Evolutionary conservation across 768 basidiomycete genomes (phyloP).

Genomic region (Amanita pseudoporphyria): DNA sequence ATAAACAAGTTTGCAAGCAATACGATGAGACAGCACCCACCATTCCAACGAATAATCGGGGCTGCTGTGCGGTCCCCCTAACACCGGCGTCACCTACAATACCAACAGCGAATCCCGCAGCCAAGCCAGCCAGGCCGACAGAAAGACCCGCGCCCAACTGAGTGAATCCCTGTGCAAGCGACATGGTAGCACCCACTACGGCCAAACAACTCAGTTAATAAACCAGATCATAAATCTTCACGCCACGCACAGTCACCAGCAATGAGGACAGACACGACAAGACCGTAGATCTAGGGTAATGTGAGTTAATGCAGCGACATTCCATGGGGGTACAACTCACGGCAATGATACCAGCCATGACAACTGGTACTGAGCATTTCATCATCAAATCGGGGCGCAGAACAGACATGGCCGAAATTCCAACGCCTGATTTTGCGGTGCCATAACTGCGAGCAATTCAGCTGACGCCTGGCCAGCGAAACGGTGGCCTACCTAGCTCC

Average conservation of each 20-base stretch:
- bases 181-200: slow-evolving; percentile 68
- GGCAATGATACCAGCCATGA: slow-evolving; percentile 99
- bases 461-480: slow-evolving; percentile 10
- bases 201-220: background rate
- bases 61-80: slow-evolving; percentile 94
- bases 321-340: slow-evolving; percentile 39
- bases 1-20: slow-evolving; percentile 1
- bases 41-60: slow-evolving; percentile 91
- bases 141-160: slow-evolving; percentile 92
- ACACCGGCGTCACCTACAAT: slow-evolving; percentile 99
- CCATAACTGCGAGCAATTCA: slow-evolving; percentile 62
- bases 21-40: slow-evolving; percentile 25
- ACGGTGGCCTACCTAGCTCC: slow-evolving; percentile 60
- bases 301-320: slow-evolving; percentile 3
- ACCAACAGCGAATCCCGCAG: slow-evolving; percentile 96
- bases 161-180: slow-evolving; percentile 88
- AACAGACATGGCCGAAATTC: slow-evolving; percentile 96
- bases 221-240: background rate
- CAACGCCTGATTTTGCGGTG: slow-evolving; percentile 97
- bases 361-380: slow-evolving; percentile 94
- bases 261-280: slow-evolving; percentile 98
- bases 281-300: slow-evolving; percentile 74
- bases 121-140: slow-evolving; percentile 89
- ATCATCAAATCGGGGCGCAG: slow-evolving; percentile 96
- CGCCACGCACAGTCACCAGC: slow-evolving; percentile 63